phyloP scores from a whole-genome alignment of 192 early-diverging fungal species.

The Pecoramyces ruminantium region DNA sequence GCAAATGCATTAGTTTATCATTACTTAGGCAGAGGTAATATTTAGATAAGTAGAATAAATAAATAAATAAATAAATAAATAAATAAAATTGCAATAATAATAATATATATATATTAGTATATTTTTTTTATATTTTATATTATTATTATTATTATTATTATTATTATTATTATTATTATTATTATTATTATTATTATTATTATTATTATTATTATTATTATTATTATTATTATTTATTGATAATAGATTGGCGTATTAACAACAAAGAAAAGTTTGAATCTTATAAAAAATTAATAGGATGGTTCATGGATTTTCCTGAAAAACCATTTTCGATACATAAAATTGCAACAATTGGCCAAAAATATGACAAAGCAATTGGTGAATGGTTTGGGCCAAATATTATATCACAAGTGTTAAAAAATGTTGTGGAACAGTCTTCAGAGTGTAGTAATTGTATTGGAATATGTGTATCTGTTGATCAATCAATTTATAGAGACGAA shows the following conservation, averaged over 20 bases:
- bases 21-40: conserved; percentile 53
- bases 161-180: too few species aligned
- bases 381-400: conserved; percentile 95
- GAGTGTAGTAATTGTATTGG: conserved; percentile 9
- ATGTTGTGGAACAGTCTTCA: conserved; percentile 8
- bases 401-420: conserved; percentile 65
- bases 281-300: background rate
- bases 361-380: conserved; percentile 75
- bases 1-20: conserved; percentile 64
- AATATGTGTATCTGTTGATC: conserved; percentile 67
- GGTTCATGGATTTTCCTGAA: conserved; percentile 17
- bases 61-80: too few species aligned
- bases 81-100: too few species aligned
- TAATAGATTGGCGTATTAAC: background rate
- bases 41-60: too few species aligned
- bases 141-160: too few species aligned
- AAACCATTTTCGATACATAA: conserved; percentile 84
- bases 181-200: too few species aligned
- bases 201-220: too few species aligned
- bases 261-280: background rate
- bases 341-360: conserved; percentile 59
- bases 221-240: background rate
- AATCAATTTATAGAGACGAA: conserved; percentile 59
- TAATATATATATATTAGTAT: too few species aligned
- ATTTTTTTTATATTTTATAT: too few species aligned